phyloP scores from a whole-genome alignment of 2,329 filamentous ascomycete genomes.

The Aspergillus bombycis region DNA sequence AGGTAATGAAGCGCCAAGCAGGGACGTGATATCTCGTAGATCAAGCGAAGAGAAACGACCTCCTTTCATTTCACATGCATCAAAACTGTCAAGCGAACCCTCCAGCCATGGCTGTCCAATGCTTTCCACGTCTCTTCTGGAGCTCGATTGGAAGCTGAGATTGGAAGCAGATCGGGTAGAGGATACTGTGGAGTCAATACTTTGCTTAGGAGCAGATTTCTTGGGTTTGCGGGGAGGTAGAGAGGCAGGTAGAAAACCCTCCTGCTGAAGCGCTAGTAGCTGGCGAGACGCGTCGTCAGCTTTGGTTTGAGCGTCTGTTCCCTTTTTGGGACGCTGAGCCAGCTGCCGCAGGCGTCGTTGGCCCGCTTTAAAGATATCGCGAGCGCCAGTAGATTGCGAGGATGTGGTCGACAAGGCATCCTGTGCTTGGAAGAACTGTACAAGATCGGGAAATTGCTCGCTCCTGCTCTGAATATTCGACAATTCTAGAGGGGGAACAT shows the following conservation, averaged over 20 bases:
- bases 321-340: constrained; percentile 35
- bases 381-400: constrained; percentile 30
- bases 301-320: constrained; percentile 26
- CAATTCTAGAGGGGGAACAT: constrained; percentile 14
- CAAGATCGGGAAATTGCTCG: constrained; percentile 39
- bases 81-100: constrained; percentile 26
- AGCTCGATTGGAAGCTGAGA: constrained; percentile 32
- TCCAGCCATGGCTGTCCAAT: constrained; percentile 44
- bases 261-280: constrained; percentile 34
- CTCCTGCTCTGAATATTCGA: constrained; percentile 27
- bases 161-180: constrained; percentile 15
- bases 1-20: constrained; percentile 38
- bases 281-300: constrained; percentile 31
- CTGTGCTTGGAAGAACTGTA: constrained; percentile 40
- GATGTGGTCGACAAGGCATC: constrained; percentile 21
- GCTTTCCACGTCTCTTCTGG: constrained; percentile 38
- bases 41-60: constrained; percentile 32
- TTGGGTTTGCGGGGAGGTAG: constrained; percentile 10
- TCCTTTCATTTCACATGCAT: constrained; percentile 18
- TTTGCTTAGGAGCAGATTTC: constrained; percentile 26
- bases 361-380: constrained; percentile 33
- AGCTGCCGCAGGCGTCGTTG: constrained; percentile 42
- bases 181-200: constrained; percentile 24
- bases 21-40: constrained; percentile 36
- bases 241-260: constrained; percentile 32